Base-by-base conservation (phyloP, 192 early-diverging fungal species). In the Mortierella claussenii region DNA sequence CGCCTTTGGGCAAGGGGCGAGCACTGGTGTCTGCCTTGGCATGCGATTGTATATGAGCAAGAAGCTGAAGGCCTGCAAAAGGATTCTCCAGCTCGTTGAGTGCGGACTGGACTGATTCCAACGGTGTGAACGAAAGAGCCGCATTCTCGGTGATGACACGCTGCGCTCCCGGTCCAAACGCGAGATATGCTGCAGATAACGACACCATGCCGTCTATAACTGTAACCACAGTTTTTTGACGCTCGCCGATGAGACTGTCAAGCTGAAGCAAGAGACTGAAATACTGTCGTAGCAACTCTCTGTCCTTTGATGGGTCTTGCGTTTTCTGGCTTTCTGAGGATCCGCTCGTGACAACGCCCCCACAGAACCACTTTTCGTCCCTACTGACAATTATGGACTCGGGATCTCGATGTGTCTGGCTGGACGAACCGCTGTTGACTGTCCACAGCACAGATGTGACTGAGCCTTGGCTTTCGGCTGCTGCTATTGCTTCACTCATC, bases 141-240 rank as follows among this genome's bases (percentile, higher is more conserved):
- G 80, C 58, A 40, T 85, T 67, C 55, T 85, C 84, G 0, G 84
- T 85, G 43, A 81, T 80, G 21, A 83, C 68, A 10, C 81, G 78
- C 18, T 71, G 58, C 23, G 51, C 62, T 13, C 58, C 67, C 4
- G 70, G 49, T 6, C 64, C 74, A 48, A 83, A 65, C 12, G 65
- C 55, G 3, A 81, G 61, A 36, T 78, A 81, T 1, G 70, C 71
- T 24, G 80, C 66, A 13, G 71, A 69, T 2, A 78, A 40, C 1
- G 81, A 69, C 0, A 82, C 53, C 4, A 74, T 64, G 2, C 84
- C 84, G 27, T 85, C 82, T 2, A 81, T 65, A 15, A 83, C 63
- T 5, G 34, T 30, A 4, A 85, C 59, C 4, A 78, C 55, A 1
- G 75, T 69, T 15, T 81, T 81, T 1, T 61, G 28, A 1, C 26